Evolutionary conservation across 345 rosid species (phyloP), one percentile per base, ranked within the genome.

Genomic region (Citrus mangshanensis): DNA sequence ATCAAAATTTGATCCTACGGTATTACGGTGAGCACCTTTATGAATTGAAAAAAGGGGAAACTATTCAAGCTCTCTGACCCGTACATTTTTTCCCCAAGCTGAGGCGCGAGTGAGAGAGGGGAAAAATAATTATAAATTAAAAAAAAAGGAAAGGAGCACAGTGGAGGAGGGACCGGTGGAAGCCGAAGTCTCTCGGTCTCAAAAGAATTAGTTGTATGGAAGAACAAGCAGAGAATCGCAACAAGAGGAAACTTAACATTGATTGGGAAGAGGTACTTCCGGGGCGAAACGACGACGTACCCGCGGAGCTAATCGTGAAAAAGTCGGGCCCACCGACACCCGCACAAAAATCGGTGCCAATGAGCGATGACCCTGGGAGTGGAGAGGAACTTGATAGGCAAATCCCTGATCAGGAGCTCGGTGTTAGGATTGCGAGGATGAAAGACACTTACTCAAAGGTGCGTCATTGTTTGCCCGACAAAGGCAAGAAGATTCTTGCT

Each of bases 401-500:
- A n/a, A 59, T 87, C 76, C 19, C 46, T 69, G 93, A 91, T 86
- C 63, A 7, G 0, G 38, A 24, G 55, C 88, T 94, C 0, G 80
- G 86, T 21, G 83, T 80, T 3, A 4, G 12, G 18, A 85, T 94
- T 1, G 70, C 28, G 64, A 85, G 92, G 24, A 69, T 70, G 9
- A 79, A 25, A 37, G 1, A 30, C 2, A 67, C 24, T 21, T 72
- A 86, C 7, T 59, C 30, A 19, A 40, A 0, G 1, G 0, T 71
- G 0, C 80, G 83, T 40, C 63, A 65, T 1, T 46, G 0, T 0
- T 80, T 93, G 81, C 74, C 77, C 0, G 98, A 95, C 67, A 80
- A 81, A 9, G 98, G 98, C 1, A 79, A 73, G 76, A 93, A 73
- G 88, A 73, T 91, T 59, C 81, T 79, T 9, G 34, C 55, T 27